phyloP scores from a whole-genome alignment of 495 filamentous ascomycete species.

The Podospora tetraspora region DNA sequence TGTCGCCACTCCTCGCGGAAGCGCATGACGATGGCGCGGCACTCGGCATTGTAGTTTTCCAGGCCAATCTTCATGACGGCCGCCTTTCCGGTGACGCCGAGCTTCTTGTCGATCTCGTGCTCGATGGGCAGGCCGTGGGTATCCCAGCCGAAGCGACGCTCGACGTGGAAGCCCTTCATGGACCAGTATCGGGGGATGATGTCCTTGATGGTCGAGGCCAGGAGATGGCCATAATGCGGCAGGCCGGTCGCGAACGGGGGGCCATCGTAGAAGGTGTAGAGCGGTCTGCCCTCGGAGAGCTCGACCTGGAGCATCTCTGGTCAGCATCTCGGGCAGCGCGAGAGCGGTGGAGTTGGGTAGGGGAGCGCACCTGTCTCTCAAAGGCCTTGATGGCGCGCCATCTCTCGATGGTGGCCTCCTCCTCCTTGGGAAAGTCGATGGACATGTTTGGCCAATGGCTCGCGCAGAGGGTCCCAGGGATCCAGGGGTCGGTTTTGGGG shows the following conservation, averaged over 20 bases:
- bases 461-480: background rate
- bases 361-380: constrained; percentile 38
- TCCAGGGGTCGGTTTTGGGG: background rate
- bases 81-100: constrained; percentile 81
- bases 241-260: constrained; percentile 58
- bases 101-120: constrained; percentile 97
- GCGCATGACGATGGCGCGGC: constrained; percentile 89
- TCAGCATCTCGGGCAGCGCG: background rate
- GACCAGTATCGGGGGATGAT: constrained; percentile 97
- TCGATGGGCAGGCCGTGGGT: constrained; percentile 96
- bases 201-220: constrained; percentile 96
- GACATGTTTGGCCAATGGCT: constrained; percentile 52
- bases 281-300: constrained; percentile 56
- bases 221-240: constrained; percentile 93
- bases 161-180: constrained; percentile 90
- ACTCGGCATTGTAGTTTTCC: constrained; percentile 88
- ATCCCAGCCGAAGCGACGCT: constrained; percentile 70
- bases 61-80: constrained; percentile 85
- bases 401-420: constrained; percentile 70
- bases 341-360: background rate
- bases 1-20: constrained; percentile 84
- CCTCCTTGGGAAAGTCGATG: constrained; percentile 87
- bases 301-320: constrained; percentile 35
- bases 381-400: constrained; percentile 94
- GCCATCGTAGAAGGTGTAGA: constrained; percentile 83